phyloP scores from a whole-genome alignment of 148 eudicot genomes.

The Vaccinium myrtillus region DNA sequence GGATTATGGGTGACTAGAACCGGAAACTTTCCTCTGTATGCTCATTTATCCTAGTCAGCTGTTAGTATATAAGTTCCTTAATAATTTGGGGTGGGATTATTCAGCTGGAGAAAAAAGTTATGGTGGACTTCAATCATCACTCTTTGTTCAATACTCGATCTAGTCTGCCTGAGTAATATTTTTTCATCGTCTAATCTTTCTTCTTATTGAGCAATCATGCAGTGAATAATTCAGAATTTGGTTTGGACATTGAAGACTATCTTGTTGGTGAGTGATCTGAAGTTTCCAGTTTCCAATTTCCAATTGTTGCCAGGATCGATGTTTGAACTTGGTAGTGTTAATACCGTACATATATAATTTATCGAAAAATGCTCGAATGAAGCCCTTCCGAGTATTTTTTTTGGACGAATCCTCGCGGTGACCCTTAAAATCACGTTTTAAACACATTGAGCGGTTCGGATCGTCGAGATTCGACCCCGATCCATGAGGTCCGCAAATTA shows the following conservation, averaged over 20 bases:
- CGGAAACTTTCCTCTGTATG: neutral
- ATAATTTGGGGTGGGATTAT: neutral
- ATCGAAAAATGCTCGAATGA: too few species aligned
- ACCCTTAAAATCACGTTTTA: too few species aligned
- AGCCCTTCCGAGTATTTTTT: too few species aligned
- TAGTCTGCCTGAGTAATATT: neutral
- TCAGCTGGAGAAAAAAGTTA: neutral
- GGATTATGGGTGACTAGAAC: conserved; percentile 13
- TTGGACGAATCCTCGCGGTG: too few species aligned
- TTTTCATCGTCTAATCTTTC: neutral
- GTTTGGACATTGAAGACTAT: conserved; percentile 92
- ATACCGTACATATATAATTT: too few species aligned
- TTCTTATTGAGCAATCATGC: conserved; percentile 29
- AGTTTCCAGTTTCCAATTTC: conserved; percentile 13
- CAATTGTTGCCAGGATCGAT: neutral
- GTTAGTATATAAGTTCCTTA: neutral
- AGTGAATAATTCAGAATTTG: conserved; percentile 76
- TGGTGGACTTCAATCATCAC: conserved; percentile 5
- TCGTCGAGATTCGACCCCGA: too few species aligned
- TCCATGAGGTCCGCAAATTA: too few species aligned
- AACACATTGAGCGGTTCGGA: too few species aligned
- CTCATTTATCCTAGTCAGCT: conserved; percentile 3
- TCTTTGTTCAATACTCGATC: neutral
- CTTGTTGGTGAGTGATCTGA: conserved; percentile 73
- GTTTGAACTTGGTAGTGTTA: neutral